Evolutionary conservation across 2,329 filamentous ascomycete species (phyloP).

Genomic region (Fonsecaea erecta): DNA sequence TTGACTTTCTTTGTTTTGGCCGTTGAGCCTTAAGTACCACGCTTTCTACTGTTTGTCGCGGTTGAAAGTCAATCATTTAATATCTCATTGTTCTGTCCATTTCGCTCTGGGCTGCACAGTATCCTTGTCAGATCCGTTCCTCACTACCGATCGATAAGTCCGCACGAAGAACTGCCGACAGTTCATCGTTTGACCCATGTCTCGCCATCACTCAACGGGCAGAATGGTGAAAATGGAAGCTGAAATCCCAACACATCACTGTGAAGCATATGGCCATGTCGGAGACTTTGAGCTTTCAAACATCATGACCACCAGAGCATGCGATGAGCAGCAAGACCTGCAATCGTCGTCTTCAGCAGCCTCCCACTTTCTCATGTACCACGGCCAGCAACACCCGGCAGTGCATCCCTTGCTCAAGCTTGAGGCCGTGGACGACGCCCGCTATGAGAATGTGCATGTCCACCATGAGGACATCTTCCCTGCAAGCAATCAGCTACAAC

Average conservation of each 20-base stretch:
- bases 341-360: slow-evolving; percentile 7
- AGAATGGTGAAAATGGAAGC: slow-evolving; percentile 14
- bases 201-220: not conserved
- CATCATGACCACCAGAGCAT: slow-evolving; percentile 14
- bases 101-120: not conserved
- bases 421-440: slow-evolving; percentile 14
- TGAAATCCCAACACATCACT: slow-evolving; percentile 11
- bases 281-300: slow-evolving; percentile 16
- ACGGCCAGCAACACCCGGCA: not conserved
- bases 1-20: slow-evolving; percentile 17
- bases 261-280: slow-evolving; percentile 12
- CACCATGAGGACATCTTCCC: slow-evolving; percentile 5
- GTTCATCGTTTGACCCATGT: not conserved
- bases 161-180: not conserved
- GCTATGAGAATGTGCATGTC: not conserved
- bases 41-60: slow-evolving; percentile 3
- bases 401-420: slow-evolving; percentile 19
- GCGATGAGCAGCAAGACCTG: slow-evolving; percentile 20
- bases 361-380: slow-evolving; percentile 6
- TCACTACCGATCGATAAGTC: not conserved
- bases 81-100: slow-evolving; percentile 2
- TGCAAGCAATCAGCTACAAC: slow-evolving; percentile 18
- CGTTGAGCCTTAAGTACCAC: slow-evolving; percentile 7
- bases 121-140: not conserved
- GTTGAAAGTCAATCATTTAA: slow-evolving; percentile 1